These are phyloP conservation scores for Fusarium palustre DNA, from an alignment of 2,329 filamentous ascomycete species.

Conservation along the genomic window DNA sequence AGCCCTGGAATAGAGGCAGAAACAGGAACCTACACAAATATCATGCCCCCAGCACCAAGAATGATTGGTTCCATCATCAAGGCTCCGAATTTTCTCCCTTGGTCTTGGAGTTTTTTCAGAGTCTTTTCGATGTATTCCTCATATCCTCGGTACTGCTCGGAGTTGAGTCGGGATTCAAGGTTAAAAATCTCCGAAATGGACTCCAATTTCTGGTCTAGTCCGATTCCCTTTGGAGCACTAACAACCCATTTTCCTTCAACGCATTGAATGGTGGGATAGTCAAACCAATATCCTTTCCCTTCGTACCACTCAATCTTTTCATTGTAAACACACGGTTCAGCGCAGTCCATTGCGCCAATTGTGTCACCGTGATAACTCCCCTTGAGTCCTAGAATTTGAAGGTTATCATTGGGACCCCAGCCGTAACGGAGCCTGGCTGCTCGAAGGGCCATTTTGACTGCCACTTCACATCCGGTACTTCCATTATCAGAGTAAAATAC, in stretches of 20 bases:
- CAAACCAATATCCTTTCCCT: constrained; percentile 83
- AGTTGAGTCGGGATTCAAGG: constrained; percentile 59
- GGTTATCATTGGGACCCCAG: constrained; percentile 68
- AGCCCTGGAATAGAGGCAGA: background rate
- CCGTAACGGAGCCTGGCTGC: constrained; percentile 75
- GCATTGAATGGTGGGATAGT: constrained; percentile 79
- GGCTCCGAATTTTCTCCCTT: constrained; percentile 78
- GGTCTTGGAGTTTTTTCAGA: constrained; percentile 62
- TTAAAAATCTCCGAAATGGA: constrained; percentile 71
- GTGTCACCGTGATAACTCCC: constrained; percentile 90
- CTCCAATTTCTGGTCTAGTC: constrained; percentile 56
- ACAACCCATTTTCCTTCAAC: constrained; percentile 74
- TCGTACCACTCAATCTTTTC: constrained; percentile 89
- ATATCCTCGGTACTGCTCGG: constrained; percentile 64
- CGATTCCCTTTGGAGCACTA: constrained; percentile 62
- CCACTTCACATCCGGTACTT: constrained; percentile 85
- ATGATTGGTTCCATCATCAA: constrained; percentile 84
- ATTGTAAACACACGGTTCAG: constrained; percentile 82
- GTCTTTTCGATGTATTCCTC: constrained; percentile 67
- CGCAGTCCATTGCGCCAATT: constrained; percentile 87
- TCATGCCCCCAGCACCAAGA: constrained; percentile 86
- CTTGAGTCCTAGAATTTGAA: constrained; percentile 79
- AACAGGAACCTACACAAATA: constrained; percentile 71
- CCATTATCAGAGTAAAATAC: constrained; percentile 89
- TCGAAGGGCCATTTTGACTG: constrained; percentile 84